These are phyloP conservation scores for Cicer judaicum DNA, from an alignment of 306 rosid species.

Conservation along the genomic window DNA sequence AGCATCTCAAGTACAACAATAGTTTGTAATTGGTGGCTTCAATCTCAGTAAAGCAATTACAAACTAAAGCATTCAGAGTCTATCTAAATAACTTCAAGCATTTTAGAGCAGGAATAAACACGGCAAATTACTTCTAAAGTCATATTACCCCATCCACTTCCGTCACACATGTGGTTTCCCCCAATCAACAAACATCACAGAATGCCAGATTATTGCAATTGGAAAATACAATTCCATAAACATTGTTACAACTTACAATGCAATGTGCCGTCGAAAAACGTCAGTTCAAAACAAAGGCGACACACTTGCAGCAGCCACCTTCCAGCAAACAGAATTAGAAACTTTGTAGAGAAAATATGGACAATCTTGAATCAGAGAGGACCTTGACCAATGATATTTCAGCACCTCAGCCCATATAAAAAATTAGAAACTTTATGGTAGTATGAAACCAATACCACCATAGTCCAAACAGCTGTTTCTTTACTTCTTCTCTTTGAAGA, in stretches of 20 bases:
- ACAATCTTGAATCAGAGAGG: constrained; percentile 42
- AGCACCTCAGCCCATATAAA: constrained; percentile 44
- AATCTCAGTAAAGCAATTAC: constrained; percentile 19
- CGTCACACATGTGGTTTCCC: constrained; percentile 22
- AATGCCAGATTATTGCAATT: constrained; percentile 22
- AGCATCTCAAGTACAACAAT: constrained; percentile 21
- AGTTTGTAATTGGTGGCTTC: constrained; percentile 28
- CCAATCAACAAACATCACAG: constrained; percentile 19
- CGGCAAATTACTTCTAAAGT: constrained; percentile 9
- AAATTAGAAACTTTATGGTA: constrained; percentile 36
- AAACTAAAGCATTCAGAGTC: constrained; percentile 20
- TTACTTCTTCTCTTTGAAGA: constrained; percentile 27
- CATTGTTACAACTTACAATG: constrained; percentile 24
- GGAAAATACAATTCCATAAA: constrained; percentile 9
- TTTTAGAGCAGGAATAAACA: neutral
- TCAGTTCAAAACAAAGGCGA: constrained; percentile 35
- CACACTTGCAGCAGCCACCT: constrained; percentile 35
- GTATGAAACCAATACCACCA: constrained; percentile 38
- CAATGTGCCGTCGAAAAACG: constrained; percentile 7
- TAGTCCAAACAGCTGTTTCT: constrained; percentile 7
- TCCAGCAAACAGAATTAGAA: constrained; percentile 38
- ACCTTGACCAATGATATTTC: constrained; percentile 44
- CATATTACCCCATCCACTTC: constrained; percentile 32
- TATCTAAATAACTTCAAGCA: constrained; percentile 4
- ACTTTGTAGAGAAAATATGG: constrained; percentile 37